Evolutionary conservation across 2,329 filamentous ascomycete genomes (phyloP), one percentile per base, ranked within the genome.

Genomic region (Bipolaris oryzae): DNA sequence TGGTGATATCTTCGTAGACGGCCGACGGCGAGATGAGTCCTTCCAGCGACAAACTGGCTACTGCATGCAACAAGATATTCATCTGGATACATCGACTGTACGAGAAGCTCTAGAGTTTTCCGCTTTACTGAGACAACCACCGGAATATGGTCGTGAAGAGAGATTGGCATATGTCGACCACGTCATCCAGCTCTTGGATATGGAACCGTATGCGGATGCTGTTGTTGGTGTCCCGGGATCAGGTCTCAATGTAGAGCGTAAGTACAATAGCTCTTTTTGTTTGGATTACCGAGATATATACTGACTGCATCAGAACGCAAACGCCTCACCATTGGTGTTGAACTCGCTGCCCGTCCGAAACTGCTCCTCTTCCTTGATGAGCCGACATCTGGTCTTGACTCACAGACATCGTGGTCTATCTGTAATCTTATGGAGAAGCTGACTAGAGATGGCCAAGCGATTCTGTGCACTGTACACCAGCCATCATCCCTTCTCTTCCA

Each of bases 391-490:
- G 93, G 93, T 79, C 87, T 96, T 20, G 93, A 96, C 76, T 90
- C 86, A 13, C 58, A 60, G 35, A 96, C 92, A 1, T 92, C 92
- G 0, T 96, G 91, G 90, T 89, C 90, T 53, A 96, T 96, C 69
- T 83, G 90, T 49, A 87, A 89, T 71, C 83, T 96, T 7, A 84
- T 97, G 37, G 88, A 92, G 74, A 96, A 95, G 77, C 83, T 97
- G 13, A 90, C 91, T 60, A 88, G 92, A 71, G 88, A 86, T 58
- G 93, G 93, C 10, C 66, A 70, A 51, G 92, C 93, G 44, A 90
- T 97, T 74, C 85, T 97, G 11, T 96, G 91, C 78, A 96, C 93
- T 0, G 96, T 97, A 58, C 93, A 97, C 75, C 93, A 97, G 76
- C 93, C 93, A 13, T 96, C 91, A 4, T 91, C 92, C 21, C 90